Base-by-base conservation (phyloP, 139 green algal species). In the Coelastrella sp. region DNA sequence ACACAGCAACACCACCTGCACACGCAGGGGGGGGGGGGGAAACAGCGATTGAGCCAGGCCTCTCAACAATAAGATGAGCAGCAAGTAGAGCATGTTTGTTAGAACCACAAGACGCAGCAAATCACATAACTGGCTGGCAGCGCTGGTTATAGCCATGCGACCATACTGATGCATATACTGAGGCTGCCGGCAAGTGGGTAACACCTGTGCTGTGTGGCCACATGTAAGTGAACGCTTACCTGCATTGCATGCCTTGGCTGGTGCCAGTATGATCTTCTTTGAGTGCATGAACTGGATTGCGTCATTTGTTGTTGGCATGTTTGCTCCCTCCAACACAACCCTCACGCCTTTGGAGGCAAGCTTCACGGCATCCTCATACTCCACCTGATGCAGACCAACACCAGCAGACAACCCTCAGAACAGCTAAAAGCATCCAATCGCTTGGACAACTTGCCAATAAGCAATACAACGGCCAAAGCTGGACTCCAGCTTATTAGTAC, bases 301-400 rank as follows among this genome's bases (percentile, higher is more conserved):
- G 10, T 95, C 93, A 14, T 84, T 78, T 22, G 92, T 96, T 79
- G 84, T 95, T 59, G 96, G 96, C 96, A 98, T 98, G 95, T 98
- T 98, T 85, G 96, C 96, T 54, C 96, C 96, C 92, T 98, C 96
- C 1, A 95, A 92, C 66, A 98, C 93, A 16, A 94, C 74, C 85
- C 92, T 95, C 73, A 92, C 93, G 20, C 96, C 96, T n/a, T 91
- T 87, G 65, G 94, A 87, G 8, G 95, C 93, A 80, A 98, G 92
- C 14, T 80, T 86, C 57, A 94, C 73, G 0, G 95, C 95, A 32
- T 97, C 96, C n/a, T 94, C 92, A 57, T 91, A 89, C 58, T 95
- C 90, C 5, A 95, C 61, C 88, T 96, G 92, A 77, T n/a, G n/a
- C n/a, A n/a, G 95, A 14, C 78, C 64, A 80, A n/a, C n/a, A 20